Evolutionary conservation across 2,329 filamentous ascomycete species (phyloP), one percentile per base, ranked within the genome.

Genomic region (Calonectria pauciramosa): DNA sequence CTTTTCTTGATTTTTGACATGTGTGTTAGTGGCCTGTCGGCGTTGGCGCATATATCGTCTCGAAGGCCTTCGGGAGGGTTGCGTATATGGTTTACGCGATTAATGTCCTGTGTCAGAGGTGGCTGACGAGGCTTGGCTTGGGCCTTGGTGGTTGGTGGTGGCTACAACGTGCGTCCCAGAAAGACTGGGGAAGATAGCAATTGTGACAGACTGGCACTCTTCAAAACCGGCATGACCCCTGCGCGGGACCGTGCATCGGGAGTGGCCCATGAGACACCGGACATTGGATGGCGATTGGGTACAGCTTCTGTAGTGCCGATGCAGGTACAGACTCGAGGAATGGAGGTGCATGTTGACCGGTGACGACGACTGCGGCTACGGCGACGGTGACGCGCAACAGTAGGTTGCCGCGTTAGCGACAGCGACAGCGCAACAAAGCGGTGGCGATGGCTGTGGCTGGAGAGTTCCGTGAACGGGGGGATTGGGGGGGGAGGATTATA

Each of bases 261-360:
- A 65, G 60, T 44, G 60, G 41, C 60, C 60, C 41, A 32, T 34
- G 28, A 65, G 60, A 65, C 60, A 49, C 41, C 28, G 38, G 41
- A 65, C 28, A 65, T 65, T 49, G 26, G 38, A 65, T 65, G 60
- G n/a, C 60, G 41, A 65, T 65, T 65, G 60, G 60, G 34, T 18
- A 65, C 44, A 65, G 60, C 38, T 65, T 49, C 60, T 65, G 60
- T 49, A 49, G 60, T 65, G 38, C 60, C 44, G 56, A 71, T 71
- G 70, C 70, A 72, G 70, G 70, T 67, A 72, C 70, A 23, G 47
- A 54, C 23, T 23, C 23, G n/a, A 49, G 60, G 68, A 64, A 54
- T 44, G 68, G 56, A 34, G 30, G 68, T 32, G n/a, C 52, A 65
- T 49, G 60, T 65, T 65, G 26, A 41, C 60, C 38, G 13, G 60